Conservation (phyloP, 2,329 filamentous ascomycete genomes). For the Xylariales sp. region DNA sequence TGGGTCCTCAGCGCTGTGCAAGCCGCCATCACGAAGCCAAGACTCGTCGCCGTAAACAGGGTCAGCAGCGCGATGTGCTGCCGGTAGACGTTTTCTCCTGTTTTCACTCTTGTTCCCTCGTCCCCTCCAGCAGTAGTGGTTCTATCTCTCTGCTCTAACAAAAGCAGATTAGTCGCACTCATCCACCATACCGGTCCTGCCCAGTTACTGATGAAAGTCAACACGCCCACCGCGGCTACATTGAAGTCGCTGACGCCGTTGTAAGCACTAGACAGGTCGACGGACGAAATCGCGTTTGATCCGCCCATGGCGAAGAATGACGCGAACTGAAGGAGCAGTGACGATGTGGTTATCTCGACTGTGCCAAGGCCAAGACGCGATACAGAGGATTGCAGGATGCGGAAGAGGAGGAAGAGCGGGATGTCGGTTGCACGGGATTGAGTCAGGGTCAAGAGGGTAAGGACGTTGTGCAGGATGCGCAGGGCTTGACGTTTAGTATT, state of each 20-base stretch:
- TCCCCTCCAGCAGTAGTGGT: slow-evolving; percentile 10
- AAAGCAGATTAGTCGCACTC: slow-evolving; percentile 57
- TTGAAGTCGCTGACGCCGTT: slow-evolving; percentile 85
- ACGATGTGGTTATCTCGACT: slow-evolving; percentile 62
- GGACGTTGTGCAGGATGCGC: slow-evolving; percentile 61
- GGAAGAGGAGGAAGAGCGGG: slow-evolving; percentile 75
- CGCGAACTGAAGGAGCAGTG: slow-evolving; percentile 71
- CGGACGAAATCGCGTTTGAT: slow-evolving; percentile 91
- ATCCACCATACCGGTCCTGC: slow-evolving; percentile 85
- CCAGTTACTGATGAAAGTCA: slow-evolving; percentile 91
- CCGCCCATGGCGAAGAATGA: slow-evolving; percentile 89
- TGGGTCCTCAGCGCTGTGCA: slow-evolving; percentile 82
- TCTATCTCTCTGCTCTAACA: slow-evolving; percentile 40
- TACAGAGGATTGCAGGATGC: slow-evolving; percentile 50
- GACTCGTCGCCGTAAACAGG: slow-evolving; percentile 60
- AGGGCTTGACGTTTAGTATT: slow-evolving; percentile 22
- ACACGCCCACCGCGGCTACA: slow-evolving; percentile 69
- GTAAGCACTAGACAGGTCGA: slow-evolving; percentile 91
- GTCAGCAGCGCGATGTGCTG: slow-evolving; percentile 63
- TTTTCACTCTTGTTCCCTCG: too few species aligned
- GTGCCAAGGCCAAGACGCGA: slow-evolving; percentile 41
- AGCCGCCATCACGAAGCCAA: slow-evolving; percentile 78
- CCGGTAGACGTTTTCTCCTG: too few species aligned
- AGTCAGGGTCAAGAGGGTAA: slow-evolving; percentile 76
- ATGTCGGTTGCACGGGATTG: slow-evolving; percentile 84